These are phyloP conservation scores for Friedmanniomyces simplex DNA, from an alignment of 495 filamentous ascomycete genomes.

Conservation along the genomic window DNA sequence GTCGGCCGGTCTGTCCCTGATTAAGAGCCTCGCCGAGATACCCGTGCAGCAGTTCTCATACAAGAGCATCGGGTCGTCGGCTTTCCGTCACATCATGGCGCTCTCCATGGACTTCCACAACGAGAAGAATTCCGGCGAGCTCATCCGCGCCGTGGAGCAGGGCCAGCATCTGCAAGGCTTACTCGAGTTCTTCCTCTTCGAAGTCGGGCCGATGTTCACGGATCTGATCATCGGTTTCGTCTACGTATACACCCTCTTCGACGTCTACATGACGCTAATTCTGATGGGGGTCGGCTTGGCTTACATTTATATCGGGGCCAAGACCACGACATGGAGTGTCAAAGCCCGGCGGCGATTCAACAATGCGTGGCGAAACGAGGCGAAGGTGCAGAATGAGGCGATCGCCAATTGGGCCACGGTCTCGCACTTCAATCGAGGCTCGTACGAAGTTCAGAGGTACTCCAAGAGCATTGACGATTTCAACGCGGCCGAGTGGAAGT, in stretches of 20 bases:
- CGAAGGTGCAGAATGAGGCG: constrained; percentile 50
- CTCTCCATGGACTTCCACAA: constrained; percentile 74
- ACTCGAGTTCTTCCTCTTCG: constrained; percentile 56
- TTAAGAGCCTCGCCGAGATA: constrained; percentile 15
- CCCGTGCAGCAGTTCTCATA: constrained; percentile 52
- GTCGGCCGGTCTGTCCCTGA: constrained; percentile 11
- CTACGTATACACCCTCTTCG: constrained; percentile 60
- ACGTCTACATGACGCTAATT: constrained; percentile 63
- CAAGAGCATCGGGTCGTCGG: constrained; percentile 48
- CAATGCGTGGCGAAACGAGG: constrained; percentile 40
- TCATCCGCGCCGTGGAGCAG: constrained; percentile 56
- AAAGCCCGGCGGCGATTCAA: constrained; percentile 9
- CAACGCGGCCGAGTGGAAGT: constrained; percentile 21
- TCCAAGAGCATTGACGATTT: constrained; percentile 26
- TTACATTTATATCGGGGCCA: constrained; percentile 45
- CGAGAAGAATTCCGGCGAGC: constrained; percentile 59
- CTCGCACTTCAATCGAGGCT: constrained; percentile 57
- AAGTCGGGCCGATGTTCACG: constrained; percentile 57
- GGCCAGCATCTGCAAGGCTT: constrained; percentile 53
- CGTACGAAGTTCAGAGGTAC: constrained; percentile 55
- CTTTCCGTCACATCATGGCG: constrained; percentile 66
- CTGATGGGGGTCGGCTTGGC: constrained; percentile 49
- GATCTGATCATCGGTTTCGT: constrained; percentile 59
- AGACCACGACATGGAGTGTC: constrained; percentile 20
- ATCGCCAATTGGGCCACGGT: constrained; percentile 63